phyloP scores from a whole-genome alignment of 306 rosid species.

The Ammopiptanthus mongolicus region DNA sequence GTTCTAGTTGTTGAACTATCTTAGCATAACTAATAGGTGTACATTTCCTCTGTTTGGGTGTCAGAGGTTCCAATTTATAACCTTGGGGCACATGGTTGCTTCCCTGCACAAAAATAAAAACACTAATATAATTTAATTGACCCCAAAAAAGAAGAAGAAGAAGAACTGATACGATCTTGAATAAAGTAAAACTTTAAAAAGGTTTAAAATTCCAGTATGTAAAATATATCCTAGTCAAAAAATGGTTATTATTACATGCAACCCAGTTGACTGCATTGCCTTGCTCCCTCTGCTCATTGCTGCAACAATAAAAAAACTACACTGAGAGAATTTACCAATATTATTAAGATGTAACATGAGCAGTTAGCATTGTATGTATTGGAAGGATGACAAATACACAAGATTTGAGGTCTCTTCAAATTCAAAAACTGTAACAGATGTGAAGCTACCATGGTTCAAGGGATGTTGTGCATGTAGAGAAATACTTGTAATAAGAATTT shows the following conservation, averaged over 20 bases:
- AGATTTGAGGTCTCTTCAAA: not conserved
- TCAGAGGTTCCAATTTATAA: not conserved
- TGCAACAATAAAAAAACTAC: not conserved
- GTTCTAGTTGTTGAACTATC: not conserved
- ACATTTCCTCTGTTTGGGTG: not conserved
- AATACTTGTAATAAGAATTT: not conserved
- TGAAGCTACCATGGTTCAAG: not conserved
- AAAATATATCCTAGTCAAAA: not conserved
- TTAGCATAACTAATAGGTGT: not conserved
- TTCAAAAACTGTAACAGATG: not conserved
- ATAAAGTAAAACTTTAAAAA: not conserved
- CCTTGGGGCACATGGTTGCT: not conserved
- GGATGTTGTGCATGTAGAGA: not conserved
- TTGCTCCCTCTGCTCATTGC: not conserved
- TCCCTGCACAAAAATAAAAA: not conserved
- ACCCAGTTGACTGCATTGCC: not conserved
- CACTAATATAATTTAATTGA: not conserved
- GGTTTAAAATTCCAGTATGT: not conserved
- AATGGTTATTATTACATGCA: not conserved
- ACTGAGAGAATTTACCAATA: not conserved
- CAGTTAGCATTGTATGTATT: not conserved
- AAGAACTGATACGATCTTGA: not conserved
- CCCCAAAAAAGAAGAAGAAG: not conserved
- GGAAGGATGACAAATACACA: not conserved
- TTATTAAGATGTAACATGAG: not conserved